Percentiles rank a stretch among this genome's conserved stretches.
phyloP scores from a whole-genome alignment of 331 rosid species.

The Arachis monticola region DNA sequence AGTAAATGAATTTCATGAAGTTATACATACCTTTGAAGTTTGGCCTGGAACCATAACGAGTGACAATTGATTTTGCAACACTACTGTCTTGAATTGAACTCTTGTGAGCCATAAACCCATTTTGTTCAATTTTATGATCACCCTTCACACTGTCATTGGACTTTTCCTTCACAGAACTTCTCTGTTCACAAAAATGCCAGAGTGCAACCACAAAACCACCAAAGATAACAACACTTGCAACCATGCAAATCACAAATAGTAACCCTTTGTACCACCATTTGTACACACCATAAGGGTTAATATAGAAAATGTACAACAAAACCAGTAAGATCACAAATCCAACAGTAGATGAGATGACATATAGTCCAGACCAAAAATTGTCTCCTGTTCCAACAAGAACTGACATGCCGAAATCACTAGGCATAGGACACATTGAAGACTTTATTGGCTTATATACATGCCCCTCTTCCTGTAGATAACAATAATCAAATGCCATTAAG shows the following conservation, averaged over 20 bases:
- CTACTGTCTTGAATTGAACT: slow-evolving; percentile 36
- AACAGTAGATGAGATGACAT: slow-evolving; percentile 62
- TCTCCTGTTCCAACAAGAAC: slow-evolving; percentile 88
- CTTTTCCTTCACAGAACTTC: slow-evolving; percentile 37
- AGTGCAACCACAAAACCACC: slow-evolving; percentile 73
- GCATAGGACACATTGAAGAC: slow-evolving; percentile 50
- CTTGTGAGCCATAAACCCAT: slow-evolving; percentile 37
- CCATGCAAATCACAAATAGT: slow-evolving; percentile 68
- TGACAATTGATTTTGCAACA: slow-evolving; percentile 41
- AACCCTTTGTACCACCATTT: slow-evolving; percentile 92
- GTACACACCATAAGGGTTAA: slow-evolving; percentile 57
- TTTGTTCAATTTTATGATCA: slow-evolving; percentile 35
- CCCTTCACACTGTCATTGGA: slow-evolving; percentile 29
- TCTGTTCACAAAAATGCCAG: slow-evolving; percentile 78
- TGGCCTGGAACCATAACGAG: slow-evolving; percentile 76
- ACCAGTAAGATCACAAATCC: slow-evolving; percentile 64
- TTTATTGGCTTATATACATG: slow-evolving; percentile 40
- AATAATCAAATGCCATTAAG: slow-evolving; percentile 30
- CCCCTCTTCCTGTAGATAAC: slow-evolving; percentile 76
- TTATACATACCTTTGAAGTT: slow-evolving; percentile 79
- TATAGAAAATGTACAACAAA: slow-evolving; percentile 62
- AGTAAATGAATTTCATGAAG: slow-evolving; percentile 17
- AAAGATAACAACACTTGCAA: slow-evolving; percentile 65
- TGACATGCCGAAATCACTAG: slow-evolving; percentile 59
- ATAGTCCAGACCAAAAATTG: slow-evolving; percentile 79